A percentile compares a stretch with the other conserved stretches of the same genome.
Evolutionary conservation across 2,329 filamentous ascomycete genomes (phyloP).

Genomic region (Aspergillus bombycis): DNA sequence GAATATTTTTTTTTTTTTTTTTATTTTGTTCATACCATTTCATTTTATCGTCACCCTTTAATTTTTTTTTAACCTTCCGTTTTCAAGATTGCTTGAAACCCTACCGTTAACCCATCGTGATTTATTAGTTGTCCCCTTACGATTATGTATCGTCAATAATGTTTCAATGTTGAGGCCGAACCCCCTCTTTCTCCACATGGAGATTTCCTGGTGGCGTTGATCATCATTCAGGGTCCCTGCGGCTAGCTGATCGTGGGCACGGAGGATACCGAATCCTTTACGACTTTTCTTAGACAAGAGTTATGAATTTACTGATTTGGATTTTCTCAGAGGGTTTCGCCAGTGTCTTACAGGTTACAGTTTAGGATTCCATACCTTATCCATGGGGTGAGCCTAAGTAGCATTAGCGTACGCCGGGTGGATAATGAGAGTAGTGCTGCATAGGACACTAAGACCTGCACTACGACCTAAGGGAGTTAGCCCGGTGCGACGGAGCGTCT

Average conservation of each 20-base stretch:
- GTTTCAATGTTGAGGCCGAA: slow-evolving; percentile 21
- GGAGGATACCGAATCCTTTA: background rate
- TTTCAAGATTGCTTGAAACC: background rate
- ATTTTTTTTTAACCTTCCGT: background rate
- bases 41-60: background rate
- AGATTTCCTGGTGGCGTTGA: slow-evolving; percentile 23
- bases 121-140: slow-evolving; percentile 11
- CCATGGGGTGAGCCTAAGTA: background rate
- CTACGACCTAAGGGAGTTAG: slow-evolving; percentile 4
- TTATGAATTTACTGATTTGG: background rate
- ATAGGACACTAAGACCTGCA: background rate
- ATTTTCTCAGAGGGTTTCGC: background rate
- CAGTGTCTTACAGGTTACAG: background rate
- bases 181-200: slow-evolving; percentile 18
- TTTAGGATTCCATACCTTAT: background rate
- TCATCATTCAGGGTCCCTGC: slow-evolving; percentile 22
- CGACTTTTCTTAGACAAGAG: background rate
- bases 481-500: background rate
- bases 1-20: background rate
- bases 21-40: background rate
- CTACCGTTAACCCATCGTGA: background rate
- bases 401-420: background rate
- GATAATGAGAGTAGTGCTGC: background rate
- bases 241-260: slow-evolving; percentile 13
- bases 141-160: slow-evolving; percentile 13